Conservation (phyloP, 345 rosid genomes). For the Syzygium aqueum region DNA sequence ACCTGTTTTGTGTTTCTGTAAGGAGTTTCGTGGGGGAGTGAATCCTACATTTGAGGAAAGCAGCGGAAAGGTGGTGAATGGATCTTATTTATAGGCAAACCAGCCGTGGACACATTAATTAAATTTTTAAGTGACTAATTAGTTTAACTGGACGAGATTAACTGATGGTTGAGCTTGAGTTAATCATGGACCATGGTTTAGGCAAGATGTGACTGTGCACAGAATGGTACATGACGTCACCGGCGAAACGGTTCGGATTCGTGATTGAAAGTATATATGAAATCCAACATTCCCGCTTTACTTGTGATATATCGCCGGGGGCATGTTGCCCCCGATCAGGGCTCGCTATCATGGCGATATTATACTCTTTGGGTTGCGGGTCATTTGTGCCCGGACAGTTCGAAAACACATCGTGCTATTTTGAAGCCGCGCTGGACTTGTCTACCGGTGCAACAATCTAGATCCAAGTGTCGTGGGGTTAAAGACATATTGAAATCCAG, state of each 20-base stretch:
- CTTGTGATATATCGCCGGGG: background rate
- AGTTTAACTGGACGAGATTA: background rate
- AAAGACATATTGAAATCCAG: background rate
- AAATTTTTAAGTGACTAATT: background rate
- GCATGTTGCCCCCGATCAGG: too few relatives aligned
- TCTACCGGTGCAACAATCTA: background rate
- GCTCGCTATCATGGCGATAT: background rate
- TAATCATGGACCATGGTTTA: background rate
- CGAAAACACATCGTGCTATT: background rate
- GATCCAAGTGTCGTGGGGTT: background rate
- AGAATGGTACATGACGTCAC: background rate
- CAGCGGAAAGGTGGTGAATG: background rate
- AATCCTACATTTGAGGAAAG: background rate
- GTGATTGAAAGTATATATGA: background rate
- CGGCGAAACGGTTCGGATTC: accelerated
- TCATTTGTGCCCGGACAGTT: background rate
- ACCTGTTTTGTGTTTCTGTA: background rate
- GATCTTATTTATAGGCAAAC: background rate
- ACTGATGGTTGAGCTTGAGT: background rate
- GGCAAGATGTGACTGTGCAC: background rate
- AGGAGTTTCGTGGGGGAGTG: background rate
- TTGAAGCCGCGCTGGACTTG: background rate
- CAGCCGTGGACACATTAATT: background rate
- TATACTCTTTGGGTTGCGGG: background rate
- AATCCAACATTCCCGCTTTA: background rate